phyloP scores from a whole-genome alignment of 495 filamentous ascomycete genomes.

The Daldinia bambusicola region DNA sequence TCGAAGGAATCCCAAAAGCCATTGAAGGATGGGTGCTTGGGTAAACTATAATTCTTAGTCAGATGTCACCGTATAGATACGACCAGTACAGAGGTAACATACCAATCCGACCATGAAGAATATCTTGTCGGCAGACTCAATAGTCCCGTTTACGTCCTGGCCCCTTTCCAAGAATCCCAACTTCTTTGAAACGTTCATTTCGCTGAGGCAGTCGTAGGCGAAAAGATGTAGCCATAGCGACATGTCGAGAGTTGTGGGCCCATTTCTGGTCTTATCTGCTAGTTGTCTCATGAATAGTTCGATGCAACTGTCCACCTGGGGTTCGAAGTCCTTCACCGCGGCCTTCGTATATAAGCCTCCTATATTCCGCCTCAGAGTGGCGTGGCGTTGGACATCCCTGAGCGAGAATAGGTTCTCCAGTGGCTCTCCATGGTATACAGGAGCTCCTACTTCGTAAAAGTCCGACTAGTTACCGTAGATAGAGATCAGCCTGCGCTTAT shows the following conservation, averaged over 20 bases:
- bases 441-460: conserved; percentile 2
- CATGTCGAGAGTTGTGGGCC: conserved; percentile 53
- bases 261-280: conserved; percentile 49
- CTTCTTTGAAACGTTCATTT: conserved; percentile 64
- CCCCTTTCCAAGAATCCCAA: conserved; percentile 64
- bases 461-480: not conserved
- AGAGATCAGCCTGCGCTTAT: not conserved
- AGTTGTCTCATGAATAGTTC: not conserved
- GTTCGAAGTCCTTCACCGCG: conserved; percentile 52
- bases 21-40: conserved; percentile 21
- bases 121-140: not conserved
- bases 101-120: conserved; percentile 2
- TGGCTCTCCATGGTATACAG: conserved; percentile 10
- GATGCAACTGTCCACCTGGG: not conserved
- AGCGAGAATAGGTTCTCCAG: conserved; percentile 27
- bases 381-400: conserved; percentile 15
- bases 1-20: conserved; percentile 12
- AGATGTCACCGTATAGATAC: not conserved
- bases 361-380: conserved; percentile 13
- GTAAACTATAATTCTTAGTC: conserved; percentile 5
- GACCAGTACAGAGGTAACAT: not conserved
- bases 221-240: conserved; percentile 66
- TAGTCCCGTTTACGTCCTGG: conserved; percentile 52
- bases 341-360: conserved; percentile 28
- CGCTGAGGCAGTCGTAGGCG: conserved; percentile 68